Percentiles rank a stretch among this genome's conserved stretches.
Conservation (phyloP, 306 rosid species). For the Biancaea sappan region DNA sequence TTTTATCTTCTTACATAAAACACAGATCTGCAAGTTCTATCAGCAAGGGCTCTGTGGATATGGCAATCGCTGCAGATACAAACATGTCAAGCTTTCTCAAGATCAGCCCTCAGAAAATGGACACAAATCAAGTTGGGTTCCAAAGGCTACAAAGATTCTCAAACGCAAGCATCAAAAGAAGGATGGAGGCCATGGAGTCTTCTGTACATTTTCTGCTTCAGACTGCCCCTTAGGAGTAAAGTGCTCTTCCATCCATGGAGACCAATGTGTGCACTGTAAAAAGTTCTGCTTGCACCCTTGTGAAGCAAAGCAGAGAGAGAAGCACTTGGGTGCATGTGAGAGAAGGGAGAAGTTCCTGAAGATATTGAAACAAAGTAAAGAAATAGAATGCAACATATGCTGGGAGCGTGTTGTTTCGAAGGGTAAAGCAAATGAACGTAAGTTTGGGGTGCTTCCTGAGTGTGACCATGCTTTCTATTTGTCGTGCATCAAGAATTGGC, state of each 20-base stretch:
- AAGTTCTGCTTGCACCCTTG: slow-evolving; percentile 85
- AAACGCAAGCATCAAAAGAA: slow-evolving; percentile 32
- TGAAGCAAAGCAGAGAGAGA: slow-evolving; percentile 64
- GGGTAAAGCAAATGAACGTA: slow-evolving; percentile 65
- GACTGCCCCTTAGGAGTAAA: slow-evolving; percentile 73
- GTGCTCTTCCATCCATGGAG: slow-evolving; percentile 77
- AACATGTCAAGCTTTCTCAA: slow-evolving; percentile 67
- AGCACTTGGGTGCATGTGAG: slow-evolving; percentile 70
- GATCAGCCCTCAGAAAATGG: slow-evolving; percentile 49
- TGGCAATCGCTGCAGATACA: slow-evolving; percentile 88
- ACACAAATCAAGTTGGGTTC: slow-evolving; percentile 51
- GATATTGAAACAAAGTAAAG: slow-evolving; percentile 71
- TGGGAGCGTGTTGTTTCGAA: slow-evolving; percentile 83
- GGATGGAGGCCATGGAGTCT: too few species aligned
- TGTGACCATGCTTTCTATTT: slow-evolving; percentile 93
- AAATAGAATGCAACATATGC: slow-evolving; percentile 94
- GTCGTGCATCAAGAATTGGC: slow-evolving; percentile 95
- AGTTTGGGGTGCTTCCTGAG: slow-evolving; percentile 90
- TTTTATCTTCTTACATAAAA: slow-evolving; percentile 1
- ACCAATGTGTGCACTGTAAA: slow-evolving; percentile 74
- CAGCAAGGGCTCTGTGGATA: slow-evolving; percentile 75
- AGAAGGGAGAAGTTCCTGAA: slow-evolving; percentile 70
- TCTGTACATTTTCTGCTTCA: slow-evolving; percentile 78
- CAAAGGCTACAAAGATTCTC: slow-evolving; percentile 45
- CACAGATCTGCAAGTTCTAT: slow-evolving; percentile 76